Conservation (phyloP, 2,329 filamentous ascomycete species). For the Neofusicoccum cordaticola region DNA sequence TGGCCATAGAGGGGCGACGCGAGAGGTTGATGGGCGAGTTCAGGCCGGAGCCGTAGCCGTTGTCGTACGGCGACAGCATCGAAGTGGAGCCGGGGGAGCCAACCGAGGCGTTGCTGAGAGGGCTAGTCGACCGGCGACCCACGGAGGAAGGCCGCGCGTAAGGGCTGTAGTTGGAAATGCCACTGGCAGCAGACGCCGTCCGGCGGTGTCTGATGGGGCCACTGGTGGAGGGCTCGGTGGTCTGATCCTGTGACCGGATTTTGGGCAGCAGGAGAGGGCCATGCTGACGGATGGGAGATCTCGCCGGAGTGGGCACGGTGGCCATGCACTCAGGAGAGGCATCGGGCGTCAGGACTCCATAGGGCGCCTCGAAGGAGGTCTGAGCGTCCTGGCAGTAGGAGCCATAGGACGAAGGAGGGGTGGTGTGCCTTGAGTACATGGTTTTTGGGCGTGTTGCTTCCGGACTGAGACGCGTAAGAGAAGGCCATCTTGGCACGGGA, state of each 20-base stretch:
- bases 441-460: constrained; percentile 33
- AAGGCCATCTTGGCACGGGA: background rate
- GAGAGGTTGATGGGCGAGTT: constrained; percentile 58
- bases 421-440: constrained; percentile 47
- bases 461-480: constrained; percentile 30
- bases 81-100: constrained; percentile 45
- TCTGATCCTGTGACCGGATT: constrained; percentile 81
- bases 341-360: constrained; percentile 56
- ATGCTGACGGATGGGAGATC: constrained; percentile 72
- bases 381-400: constrained; percentile 22
- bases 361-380: constrained; percentile 59
- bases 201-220: constrained; percentile 57
- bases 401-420: constrained; percentile 36
- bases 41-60: constrained; percentile 45
- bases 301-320: constrained; percentile 62
- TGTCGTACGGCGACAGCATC: constrained; percentile 37
- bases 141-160: constrained; percentile 48
- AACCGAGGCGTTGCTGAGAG: constrained; percentile 41
- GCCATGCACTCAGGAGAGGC: constrained; percentile 71
- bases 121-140: constrained; percentile 46
- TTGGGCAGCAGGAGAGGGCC: constrained; percentile 79
- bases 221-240: constrained; percentile 57
- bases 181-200: constrained; percentile 54
- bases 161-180: constrained; percentile 44
- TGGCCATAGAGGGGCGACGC: constrained; percentile 36